Evolutionary conservation across 2,329 filamentous ascomycete species (phyloP).

Genomic region (Penicillium sp.): DNA sequence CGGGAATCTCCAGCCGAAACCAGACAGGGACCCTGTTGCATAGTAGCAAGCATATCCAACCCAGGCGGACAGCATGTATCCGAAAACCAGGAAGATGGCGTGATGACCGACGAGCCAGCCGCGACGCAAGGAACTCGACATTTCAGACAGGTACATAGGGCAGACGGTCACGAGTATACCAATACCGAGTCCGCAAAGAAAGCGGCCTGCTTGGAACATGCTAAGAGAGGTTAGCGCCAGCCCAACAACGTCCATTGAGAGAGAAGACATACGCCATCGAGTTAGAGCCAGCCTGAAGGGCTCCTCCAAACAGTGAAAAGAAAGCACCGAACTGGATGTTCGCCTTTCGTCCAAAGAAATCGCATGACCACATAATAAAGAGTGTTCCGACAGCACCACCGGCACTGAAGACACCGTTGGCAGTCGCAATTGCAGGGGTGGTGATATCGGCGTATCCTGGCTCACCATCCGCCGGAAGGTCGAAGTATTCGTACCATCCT

Average conservation of each 20-base stretch:
- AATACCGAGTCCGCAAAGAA: slow-evolving; percentile 43
- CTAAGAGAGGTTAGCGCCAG: slow-evolving; percentile 16
- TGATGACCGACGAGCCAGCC: slow-evolving; percentile 48
- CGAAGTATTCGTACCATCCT: slow-evolving; percentile 51
- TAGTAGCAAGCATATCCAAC: slow-evolving; percentile 48
- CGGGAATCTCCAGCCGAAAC: slow-evolving; percentile 48
- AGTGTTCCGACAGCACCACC: slow-evolving; percentile 49
- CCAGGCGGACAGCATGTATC: slow-evolving; percentile 47
- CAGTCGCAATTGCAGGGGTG: slow-evolving; percentile 48
- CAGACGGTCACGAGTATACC: slow-evolving; percentile 45
- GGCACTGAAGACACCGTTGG: slow-evolving; percentile 50
- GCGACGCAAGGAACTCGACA: slow-evolving; percentile 40
- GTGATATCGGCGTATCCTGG: slow-evolving; percentile 47
- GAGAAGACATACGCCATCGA: slow-evolving; percentile 39
- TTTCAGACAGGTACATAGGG: slow-evolving; percentile 47
- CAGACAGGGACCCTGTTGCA: slow-evolving; percentile 33
- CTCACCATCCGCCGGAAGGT: slow-evolving; percentile 44
- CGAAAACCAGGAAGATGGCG: slow-evolving; percentile 48
- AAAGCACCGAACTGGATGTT: slow-evolving; percentile 49
- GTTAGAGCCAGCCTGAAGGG: slow-evolving; percentile 46
- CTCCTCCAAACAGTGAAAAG: slow-evolving; percentile 47
- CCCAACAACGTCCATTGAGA: background rate
- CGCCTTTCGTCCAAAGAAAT: slow-evolving; percentile 43
- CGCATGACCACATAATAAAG: slow-evolving; percentile 51
- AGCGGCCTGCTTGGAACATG: slow-evolving; percentile 48